These are phyloP conservation scores for Pseudopithomyces chartarum DNA, from an alignment of 2,329 filamentous ascomycete species.

Conservation along the genomic window DNA sequence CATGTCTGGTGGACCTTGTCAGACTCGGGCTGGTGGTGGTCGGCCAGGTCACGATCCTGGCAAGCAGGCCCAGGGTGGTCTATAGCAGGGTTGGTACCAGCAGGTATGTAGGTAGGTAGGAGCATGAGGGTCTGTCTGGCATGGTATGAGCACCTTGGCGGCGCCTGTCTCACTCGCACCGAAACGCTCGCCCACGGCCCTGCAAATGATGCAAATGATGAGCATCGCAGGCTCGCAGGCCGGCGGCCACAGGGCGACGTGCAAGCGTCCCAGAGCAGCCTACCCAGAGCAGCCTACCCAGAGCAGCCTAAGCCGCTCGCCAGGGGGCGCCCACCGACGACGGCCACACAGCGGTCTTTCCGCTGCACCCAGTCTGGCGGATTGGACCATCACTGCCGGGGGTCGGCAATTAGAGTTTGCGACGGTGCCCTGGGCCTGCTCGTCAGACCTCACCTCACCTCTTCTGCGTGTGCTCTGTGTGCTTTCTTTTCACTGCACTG, in stretches of 20 bases:
- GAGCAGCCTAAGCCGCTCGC: constrained; percentile 3
- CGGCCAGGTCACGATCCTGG: constrained; percentile 47
- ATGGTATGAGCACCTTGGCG: constrained; percentile 9
- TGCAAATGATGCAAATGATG: constrained; percentile 14
- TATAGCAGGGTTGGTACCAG: too few species aligned
- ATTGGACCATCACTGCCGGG: constrained; percentile 22
- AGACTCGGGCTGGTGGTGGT: constrained; percentile 48
- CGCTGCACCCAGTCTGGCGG: constrained; percentile 24
- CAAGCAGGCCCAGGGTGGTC: too few species aligned
- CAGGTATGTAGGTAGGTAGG: too few species aligned
- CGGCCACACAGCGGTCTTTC: constrained; percentile 24
- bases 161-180: constrained; percentile 26
- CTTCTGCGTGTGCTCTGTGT: background rate
- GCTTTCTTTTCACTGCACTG: constrained; percentile 1
- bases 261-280: background rate
- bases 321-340: constrained; percentile 3
- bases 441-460: constrained; percentile 9
- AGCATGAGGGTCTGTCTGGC: constrained; percentile 3
- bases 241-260: background rate
- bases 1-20: constrained; percentile 40
- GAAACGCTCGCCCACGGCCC: constrained; percentile 3
- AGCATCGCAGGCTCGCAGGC: constrained; percentile 12
- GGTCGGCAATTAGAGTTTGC: constrained; percentile 34
- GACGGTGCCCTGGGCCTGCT: constrained; percentile 23
- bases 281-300: too few species aligned